Base-by-base conservation (phyloP, 495 filamentous ascomycete genomes). In the Aspergillus wentii region DNA sequence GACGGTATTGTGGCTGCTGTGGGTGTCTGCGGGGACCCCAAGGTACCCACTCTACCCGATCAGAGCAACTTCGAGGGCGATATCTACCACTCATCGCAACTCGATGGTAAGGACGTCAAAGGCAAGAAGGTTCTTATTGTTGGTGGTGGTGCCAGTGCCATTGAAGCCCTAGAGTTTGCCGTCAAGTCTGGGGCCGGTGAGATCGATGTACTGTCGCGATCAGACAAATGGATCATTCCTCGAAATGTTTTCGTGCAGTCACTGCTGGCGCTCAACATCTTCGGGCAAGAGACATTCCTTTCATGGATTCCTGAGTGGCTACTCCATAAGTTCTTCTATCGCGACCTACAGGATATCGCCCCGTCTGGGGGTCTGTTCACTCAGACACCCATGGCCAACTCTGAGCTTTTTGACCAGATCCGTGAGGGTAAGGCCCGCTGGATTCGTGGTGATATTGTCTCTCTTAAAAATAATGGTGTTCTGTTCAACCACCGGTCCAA, bases 151-250 rank as follows among this genome's bases (percentile, higher is more conserved):
- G 86, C 87, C 9, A 85, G 79, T 42, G 87, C 86, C 1, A 82
- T 92, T 9, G 88, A 94, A 61, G 86, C 85, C 1, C 64, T 92
- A 17, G 86, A 94, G 45, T 92, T 88, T 46, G 86, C 83, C 6
- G 74, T 82, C 14, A 61, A 77, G 31, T 74, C 78, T 27, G 72
- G 76, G 2, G 86, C 86, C 0, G 62, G 61, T 5, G 78, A 82
- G 44, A 81, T 84, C 1, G 79, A 82, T 44, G 78, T 94, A 13
- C 71, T 92, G 4, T 79, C 86, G 1, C 75, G 87, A 11, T 82
- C 77, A 17, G 87, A 92, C 51, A 92, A 92, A 64, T 92, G 87
- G 87, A 82, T 92, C 35, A 90, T 92, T 38, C 88, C 86, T 3
- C 78, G 88, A 10, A 88, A 90, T 46, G 64, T 83, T 3, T 26